These are phyloP conservation scores for Suhomyces bokatorum DNA, from an alignment of 1,139 yeast species.

Conservation along the genomic window DNA sequence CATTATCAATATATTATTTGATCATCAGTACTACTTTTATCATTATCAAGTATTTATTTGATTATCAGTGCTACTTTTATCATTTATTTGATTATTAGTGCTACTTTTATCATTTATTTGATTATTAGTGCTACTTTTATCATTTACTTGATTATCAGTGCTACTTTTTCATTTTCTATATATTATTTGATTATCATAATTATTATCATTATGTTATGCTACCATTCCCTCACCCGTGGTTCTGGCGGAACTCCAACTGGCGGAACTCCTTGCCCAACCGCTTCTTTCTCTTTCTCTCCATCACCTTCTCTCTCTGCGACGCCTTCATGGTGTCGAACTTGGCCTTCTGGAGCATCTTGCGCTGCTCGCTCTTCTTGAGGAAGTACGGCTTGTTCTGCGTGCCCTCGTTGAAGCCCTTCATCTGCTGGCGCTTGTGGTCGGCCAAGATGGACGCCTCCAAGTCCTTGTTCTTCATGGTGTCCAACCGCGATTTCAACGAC, in stretches of 20 bases:
- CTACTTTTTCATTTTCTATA: too few relatives aligned
- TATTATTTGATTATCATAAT: too few relatives aligned
- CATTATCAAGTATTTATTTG: too few relatives aligned
- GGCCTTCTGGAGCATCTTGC: slow-evolving; percentile 84
- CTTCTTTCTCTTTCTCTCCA: slow-evolving; percentile 93
- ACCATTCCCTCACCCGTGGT: neutral
- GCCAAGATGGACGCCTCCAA: slow-evolving; percentile 65
- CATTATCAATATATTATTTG: too few relatives aligned
- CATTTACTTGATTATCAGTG: too few relatives aligned
- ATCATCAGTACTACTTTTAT: too few relatives aligned
- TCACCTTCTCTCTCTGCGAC: slow-evolving; percentile 78
- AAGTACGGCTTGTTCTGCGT: slow-evolving; percentile 53
- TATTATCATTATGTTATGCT: neutral
- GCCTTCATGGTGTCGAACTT: slow-evolving; percentile 84
- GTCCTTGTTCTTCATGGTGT: slow-evolving; percentile 75
- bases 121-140: too few relatives aligned
- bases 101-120: too few relatives aligned
- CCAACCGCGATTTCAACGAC: slow-evolving; percentile 72
- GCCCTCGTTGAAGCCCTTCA: slow-evolving; percentile 48
- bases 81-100: too few relatives aligned
- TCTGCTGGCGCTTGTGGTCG: slow-evolving; percentile 51
- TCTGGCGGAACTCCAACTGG: slow-evolving; percentile 58
- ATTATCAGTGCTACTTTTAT: too few relatives aligned
- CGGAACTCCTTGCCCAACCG: slow-evolving; percentile 88
- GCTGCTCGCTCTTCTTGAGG: slow-evolving; percentile 77